A percentile compares a stretch with the other conserved stretches of the same genome.
Evolutionary conservation across 2,329 filamentous ascomycete genomes (phyloP).

Genomic region (Cladosporium sp.): DNA sequence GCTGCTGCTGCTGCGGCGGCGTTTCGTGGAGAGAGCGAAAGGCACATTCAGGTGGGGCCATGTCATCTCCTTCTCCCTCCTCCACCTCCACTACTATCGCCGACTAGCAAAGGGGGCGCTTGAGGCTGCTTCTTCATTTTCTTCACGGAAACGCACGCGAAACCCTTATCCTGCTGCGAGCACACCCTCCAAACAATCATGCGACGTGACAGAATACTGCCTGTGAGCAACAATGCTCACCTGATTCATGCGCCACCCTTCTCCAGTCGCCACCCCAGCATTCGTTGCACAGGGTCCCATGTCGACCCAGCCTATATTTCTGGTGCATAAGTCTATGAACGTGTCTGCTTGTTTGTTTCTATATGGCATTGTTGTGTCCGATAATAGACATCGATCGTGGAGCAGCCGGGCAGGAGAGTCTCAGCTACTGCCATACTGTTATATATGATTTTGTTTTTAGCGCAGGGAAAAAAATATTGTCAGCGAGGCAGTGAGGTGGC

Average conservation of each 20-base stretch:
- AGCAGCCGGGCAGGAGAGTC: too few relatives aligned
- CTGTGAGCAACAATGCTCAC: neutral
- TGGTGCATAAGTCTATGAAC: neutral
- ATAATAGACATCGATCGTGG: neutral
- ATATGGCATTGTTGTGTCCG: neutral
- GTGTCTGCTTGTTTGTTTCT: neutral
- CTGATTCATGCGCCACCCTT: neutral
- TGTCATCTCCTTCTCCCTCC: neutral
- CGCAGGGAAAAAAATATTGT: too few relatives aligned
- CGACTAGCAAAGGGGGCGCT: neutral
- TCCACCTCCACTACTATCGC: neutral
- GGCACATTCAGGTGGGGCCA: neutral
- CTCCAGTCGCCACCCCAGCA: neutral
- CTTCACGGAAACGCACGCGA: conserved; percentile 10
- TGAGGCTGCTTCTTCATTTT: neutral
- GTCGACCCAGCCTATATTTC: neutral
- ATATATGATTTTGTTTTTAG: too few relatives aligned
- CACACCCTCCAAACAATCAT: neutral
- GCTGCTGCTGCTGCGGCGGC: neutral
- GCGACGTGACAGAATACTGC: neutral
- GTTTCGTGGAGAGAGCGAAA: neutral
- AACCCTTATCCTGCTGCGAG: neutral
- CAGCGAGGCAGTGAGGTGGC: too few relatives aligned
- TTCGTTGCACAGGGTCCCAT: neutral
- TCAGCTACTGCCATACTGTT: too few relatives aligned